Conservation (phyloP, 306 rosid genomes). For the Dryas drummondii region DNA sequence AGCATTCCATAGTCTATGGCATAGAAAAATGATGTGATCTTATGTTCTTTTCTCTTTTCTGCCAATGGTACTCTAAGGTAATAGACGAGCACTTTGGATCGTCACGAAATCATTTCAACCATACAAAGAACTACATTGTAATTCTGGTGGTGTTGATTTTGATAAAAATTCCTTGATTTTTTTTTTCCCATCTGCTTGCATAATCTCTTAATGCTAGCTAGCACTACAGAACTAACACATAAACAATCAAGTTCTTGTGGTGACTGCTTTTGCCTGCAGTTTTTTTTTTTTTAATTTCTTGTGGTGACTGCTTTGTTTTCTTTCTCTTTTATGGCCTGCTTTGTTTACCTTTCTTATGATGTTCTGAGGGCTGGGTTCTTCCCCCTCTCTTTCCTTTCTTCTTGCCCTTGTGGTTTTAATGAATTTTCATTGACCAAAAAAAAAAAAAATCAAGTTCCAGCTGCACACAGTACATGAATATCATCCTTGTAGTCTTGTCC, state of each 20-base stretch:
- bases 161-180: background rate
- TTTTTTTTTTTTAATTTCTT: too few relatives aligned
- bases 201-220: background rate
- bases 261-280: too few relatives aligned
- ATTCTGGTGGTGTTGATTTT: background rate
- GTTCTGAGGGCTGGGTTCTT: too few relatives aligned
- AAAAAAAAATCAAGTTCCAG: background rate
- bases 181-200: background rate
- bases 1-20: background rate
- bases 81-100: background rate
- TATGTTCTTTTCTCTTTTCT: background rate
- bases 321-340: too few relatives aligned
- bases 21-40: conserved; percentile 24
- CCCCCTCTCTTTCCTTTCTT: too few relatives aligned
- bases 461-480: background rate
- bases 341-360: too few relatives aligned
- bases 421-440: too few relatives aligned
- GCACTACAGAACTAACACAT: background rate
- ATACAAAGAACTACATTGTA: background rate
- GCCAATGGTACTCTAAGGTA: background rate
- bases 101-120: background rate
- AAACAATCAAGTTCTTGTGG: background rate
- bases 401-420: too few relatives aligned
- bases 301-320: too few relatives aligned
- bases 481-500: background rate